Evolutionary conservation across 1,284 basidiomycete species (phyloP), one percentile per base, ranked within the genome.

Genomic region (Ceratorhiza oryzae-sativae): DNA sequence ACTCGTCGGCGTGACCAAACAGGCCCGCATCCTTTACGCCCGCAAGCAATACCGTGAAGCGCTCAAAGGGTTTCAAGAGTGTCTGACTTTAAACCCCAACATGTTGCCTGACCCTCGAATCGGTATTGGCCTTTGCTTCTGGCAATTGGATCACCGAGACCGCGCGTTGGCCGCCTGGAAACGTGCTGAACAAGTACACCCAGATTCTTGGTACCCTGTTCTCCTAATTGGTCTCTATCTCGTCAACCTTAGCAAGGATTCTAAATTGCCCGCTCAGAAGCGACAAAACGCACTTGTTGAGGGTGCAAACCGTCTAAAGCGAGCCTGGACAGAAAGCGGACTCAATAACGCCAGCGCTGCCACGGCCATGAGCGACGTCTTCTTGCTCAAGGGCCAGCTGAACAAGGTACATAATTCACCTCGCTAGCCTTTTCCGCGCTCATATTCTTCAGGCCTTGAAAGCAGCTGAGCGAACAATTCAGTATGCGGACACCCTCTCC

Each of bases 71-170:
- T 97, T 97, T 79, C 95, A 97, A 79, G 87, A 89, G 71, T 89
- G 95, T 13, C 85, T 98, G 15, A 83, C 86, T 51, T 85, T 93
- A 53, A 89, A 88, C 65, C 94, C 95, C 0, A 81, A 85, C 13
- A 92, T 91, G 80, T 82, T 85, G 25, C 96, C 95, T 0, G 95
- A 98, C 79, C 95, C 95, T 34, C 86, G 95, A 15, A 92, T 97
- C 75, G 95, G 95, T 18, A 93, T 98, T 45, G 96, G 96, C 9
- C 82, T 97, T 8, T 97, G 95, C 80, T 84, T 94, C 20, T 97
- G 93, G 92, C 87, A 91, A 10, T 84, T 97, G 80, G 91, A 91
- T 70, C 88, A 95, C 77, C 89, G 89, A 73, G 83, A 84, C 2
- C 90, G 89, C 75, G 95, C 95, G 0, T 88, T 88, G 74, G 86